Conservation (phyloP, 2,329 filamentous ascomycete genomes). For the Aspergillus ochraceus region DNA sequence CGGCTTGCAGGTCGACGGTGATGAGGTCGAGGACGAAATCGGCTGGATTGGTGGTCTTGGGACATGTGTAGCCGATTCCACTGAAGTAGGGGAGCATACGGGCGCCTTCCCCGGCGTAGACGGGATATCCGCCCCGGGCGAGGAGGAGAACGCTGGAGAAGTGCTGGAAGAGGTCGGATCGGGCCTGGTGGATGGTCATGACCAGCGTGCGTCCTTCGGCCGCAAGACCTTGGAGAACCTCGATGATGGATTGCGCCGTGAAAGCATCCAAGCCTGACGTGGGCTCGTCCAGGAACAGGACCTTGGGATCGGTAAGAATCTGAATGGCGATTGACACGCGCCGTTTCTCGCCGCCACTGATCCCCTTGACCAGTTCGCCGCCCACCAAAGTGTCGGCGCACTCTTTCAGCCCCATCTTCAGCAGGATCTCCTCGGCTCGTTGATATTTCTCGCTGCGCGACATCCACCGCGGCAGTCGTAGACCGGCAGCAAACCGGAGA, state of each 20-base stretch:
- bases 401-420: conserved; percentile 76
- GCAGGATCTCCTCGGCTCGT: conserved; percentile 68
- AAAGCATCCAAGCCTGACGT: conserved; percentile 76
- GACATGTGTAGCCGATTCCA: conserved; percentile 62
- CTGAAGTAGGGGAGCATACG: conserved; percentile 68
- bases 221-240: conserved; percentile 69
- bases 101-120: conserved; percentile 64
- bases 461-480: conserved; percentile 72
- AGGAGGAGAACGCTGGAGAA: conserved; percentile 73
- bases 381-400: conserved; percentile 75
- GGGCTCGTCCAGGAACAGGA: conserved; percentile 74
- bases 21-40: conserved; percentile 78
- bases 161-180: conserved; percentile 69
- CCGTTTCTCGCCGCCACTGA: conserved; percentile 76
- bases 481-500: conserved; percentile 67
- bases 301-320: conserved; percentile 71
- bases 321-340: conserved; percentile 77
- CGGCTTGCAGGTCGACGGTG: conserved; percentile 71
- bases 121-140: conserved; percentile 66
- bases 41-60: conserved; percentile 70
- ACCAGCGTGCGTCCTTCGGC: conserved; percentile 72
- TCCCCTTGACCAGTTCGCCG: conserved; percentile 71
- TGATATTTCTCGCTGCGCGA: conserved; percentile 64
- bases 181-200: conserved; percentile 75
- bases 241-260: conserved; percentile 73